Evolutionary conservation across 257 asterid genomes (phyloP).

Genomic region (Solanum piurae): DNA sequence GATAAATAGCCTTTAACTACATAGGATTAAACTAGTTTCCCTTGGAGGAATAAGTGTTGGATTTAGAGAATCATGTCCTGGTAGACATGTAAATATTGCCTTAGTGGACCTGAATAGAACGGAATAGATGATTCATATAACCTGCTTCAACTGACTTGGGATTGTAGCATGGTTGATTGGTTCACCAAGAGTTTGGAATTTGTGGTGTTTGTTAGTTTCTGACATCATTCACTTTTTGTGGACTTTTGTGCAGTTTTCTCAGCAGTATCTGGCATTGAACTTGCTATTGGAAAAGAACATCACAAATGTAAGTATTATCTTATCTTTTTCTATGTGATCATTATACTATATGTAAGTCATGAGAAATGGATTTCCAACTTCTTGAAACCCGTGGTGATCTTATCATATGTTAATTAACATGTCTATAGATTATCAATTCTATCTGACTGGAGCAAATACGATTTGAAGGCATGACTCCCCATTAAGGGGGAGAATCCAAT

Average conservation of each 20-base stretch:
- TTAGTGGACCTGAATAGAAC: neutral
- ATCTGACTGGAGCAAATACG: neutral
- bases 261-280: slow-evolving; percentile 86
- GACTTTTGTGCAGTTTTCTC: slow-evolving; percentile 61
- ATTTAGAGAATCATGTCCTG: neutral
- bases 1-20: neutral
- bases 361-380: neutral
- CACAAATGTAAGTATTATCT: slow-evolving; percentile 58
- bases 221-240: slow-evolving; percentile 3
- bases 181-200: neutral
- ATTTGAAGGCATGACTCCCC: neutral
- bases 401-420: neutral
- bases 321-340: neutral
- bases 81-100: neutral
- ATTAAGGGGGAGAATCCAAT: neutral
- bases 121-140: neutral
- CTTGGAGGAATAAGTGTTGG: neutral
- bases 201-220: neutral
- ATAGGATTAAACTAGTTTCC: too few species aligned
- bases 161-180: neutral
- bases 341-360: neutral
- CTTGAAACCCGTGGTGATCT: neutral
- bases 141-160: neutral
- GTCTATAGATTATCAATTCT: neutral
- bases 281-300: slow-evolving; percentile 72